phyloP scores from a whole-genome alignment of 2,329 filamentous ascomycete genomes.

The Hymenoscyphus fructigenus region DNA sequence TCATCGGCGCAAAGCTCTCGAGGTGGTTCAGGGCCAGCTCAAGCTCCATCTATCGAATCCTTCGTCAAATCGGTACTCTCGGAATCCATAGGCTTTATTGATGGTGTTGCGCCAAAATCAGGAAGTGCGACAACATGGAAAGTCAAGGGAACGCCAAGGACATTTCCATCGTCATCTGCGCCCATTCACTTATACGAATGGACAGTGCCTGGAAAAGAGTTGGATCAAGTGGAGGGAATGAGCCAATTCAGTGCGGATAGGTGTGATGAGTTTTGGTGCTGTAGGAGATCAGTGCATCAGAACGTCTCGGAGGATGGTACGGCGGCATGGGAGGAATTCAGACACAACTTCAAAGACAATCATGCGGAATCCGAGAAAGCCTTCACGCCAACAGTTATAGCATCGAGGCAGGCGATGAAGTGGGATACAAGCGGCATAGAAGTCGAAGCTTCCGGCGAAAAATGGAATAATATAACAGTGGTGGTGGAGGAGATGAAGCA shows the following conservation, averaged over 20 bases:
- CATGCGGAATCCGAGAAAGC: slow-evolving; percentile 56
- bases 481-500: slow-evolving; percentile 66
- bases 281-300: slow-evolving; percentile 60
- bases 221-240: slow-evolving; percentile 41
- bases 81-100: slow-evolving; percentile 61
- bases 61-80: slow-evolving; percentile 54
- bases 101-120: slow-evolving; percentile 48
- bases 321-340: slow-evolving; percentile 65
- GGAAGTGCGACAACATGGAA: slow-evolving; percentile 46
- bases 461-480: slow-evolving; percentile 50
- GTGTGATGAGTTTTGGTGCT: slow-evolving; percentile 59
- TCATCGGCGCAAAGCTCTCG: slow-evolving; percentile 6
- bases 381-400: slow-evolving; percentile 58
- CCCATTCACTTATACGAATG: slow-evolving; percentile 54
- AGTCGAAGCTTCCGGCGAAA: slow-evolving; percentile 38
- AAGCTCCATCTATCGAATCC: slow-evolving; percentile 40
- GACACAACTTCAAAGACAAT: slow-evolving; percentile 54
- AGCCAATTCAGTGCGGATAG: slow-evolving; percentile 33
- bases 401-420: slow-evolving; percentile 40
- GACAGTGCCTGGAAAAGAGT: slow-evolving; percentile 45
- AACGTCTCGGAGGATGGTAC: slow-evolving; percentile 51
- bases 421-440: slow-evolving; percentile 49
- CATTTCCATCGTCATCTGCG: slow-evolving; percentile 48
- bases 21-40: slow-evolving; percentile 14
- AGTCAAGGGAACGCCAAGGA: slow-evolving; percentile 47